These are phyloP conservation scores for Sherardia arvensis DNA, from an alignment of 257 asterid species.

Conservation along the genomic window DNA sequence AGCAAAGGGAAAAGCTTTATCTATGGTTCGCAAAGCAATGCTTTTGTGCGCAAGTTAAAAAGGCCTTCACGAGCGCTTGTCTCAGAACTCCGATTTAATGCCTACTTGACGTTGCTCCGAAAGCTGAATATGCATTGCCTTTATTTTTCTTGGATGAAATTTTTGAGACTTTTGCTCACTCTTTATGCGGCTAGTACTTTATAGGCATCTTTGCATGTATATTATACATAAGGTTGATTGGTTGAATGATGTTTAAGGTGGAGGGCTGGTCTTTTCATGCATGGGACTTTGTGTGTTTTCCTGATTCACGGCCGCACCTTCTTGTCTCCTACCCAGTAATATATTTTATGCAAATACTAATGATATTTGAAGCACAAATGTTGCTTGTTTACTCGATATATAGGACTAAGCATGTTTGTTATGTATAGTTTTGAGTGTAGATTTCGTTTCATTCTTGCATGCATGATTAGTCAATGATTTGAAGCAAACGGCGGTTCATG, in stretches of 20 bases:
- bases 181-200: not conserved
- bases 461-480: too few species aligned
- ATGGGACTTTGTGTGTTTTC: not conserved
- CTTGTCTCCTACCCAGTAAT: constrained; percentile 4
- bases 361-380: too few species aligned
- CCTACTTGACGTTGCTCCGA: constrained; percentile 40
- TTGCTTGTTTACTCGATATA: too few species aligned
- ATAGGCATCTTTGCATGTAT: not conserved
- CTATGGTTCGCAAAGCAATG: too few species aligned
- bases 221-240: not conserved
- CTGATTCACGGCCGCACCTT: constrained; percentile 5
- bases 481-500: too few species aligned
- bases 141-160: not conserved
- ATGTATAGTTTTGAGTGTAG: too few species aligned
- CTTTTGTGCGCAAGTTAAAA: too few species aligned
- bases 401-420: too few species aligned
- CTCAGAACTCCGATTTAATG: too few species aligned
- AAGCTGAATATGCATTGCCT: constrained; percentile 4
- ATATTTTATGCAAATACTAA: too few species aligned
- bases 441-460: too few species aligned
- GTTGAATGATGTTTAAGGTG: constrained; percentile 7
- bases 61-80: too few species aligned
- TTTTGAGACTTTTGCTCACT: not conserved
- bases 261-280: constrained; percentile 3
- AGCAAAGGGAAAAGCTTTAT: not conserved